Evolutionary conservation across 306 rosid species (phyloP), one percentile per base, ranked within the genome.

Genomic region (Urtica urens): DNA sequence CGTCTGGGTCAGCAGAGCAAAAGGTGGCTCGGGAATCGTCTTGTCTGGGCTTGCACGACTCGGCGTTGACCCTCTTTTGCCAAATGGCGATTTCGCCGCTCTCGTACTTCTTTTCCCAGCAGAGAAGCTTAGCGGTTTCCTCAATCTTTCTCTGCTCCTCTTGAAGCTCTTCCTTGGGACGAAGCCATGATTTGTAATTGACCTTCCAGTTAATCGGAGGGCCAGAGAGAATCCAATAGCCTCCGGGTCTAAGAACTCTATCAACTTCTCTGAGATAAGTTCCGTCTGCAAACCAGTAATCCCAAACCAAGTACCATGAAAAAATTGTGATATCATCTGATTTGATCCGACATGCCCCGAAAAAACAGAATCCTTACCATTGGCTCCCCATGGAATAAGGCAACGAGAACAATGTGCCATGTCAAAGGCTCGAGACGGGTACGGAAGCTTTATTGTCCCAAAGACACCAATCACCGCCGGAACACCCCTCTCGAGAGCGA

Each of bases 321-420:
- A 20, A 8, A 22, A 18, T 23, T 38, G 19, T 9, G 29, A 23
- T 37, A 29, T 43, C 27, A 8, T 37, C n/a, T n/a, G n/a, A n/a
- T n/a, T n/a, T n/a, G n/a, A n/a, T n/a, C n/a, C n/a, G n/a, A n/a
- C n/a, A n/a, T n/a, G n/a, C n/a, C n/a, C n/a, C n/a, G n/a, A n/a
- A n/a, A n/a, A 37, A 31, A 48, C 23, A 24, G 41, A 64, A 59
- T 42, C 52, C 86, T 73, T 60, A 92, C 99, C 86, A 71, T 85
- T 85, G 58, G 65, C 59, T 47, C 96, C 94, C 95, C 94, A 92
- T 3, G 87, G 99, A 62, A 92, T 92, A 57, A 92, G 76, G 73
- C 94, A 92, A 21, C 94, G 99, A 63, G 96, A 86, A 74, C 99
- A 92, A 62, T 92, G 99, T 27, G 96, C 99, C 94, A 92, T 82